Percentiles rank a stretch among this genome's conserved stretches.
These are phyloP conservation scores for Sanghuangporus weigelae DNA, from an alignment of 1,284 basidiomycete species.

Conservation along the genomic window DNA sequence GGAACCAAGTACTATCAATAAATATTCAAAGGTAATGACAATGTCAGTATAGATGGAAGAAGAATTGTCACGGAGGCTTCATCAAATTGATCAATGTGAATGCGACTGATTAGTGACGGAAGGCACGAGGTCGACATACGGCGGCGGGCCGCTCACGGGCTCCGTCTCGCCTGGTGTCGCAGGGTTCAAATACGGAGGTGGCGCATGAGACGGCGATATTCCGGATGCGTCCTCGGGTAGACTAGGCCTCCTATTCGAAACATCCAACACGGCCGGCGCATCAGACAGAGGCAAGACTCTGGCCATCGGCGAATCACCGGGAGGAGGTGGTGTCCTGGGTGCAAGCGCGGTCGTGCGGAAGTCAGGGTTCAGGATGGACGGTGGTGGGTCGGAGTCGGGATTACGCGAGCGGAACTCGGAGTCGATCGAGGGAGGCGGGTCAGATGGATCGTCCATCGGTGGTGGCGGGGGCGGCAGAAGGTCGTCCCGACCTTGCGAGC, in stretches of 20 bases:
- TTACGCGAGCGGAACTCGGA: constrained; percentile 65
- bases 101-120: constrained; percentile 9
- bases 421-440: constrained; percentile 78
- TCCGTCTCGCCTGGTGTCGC: constrained; percentile 39
- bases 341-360: constrained; percentile 9
- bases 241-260: constrained; percentile 3
- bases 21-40: not conserved
- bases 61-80: not conserved
- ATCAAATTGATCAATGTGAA: not conserved
- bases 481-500: constrained; percentile 19
- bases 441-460: constrained; percentile 79
- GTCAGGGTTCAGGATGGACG: constrained; percentile 19
- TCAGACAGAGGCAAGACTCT: constrained; percentile 6
- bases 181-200: constrained; percentile 52
- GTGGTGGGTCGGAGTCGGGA: constrained; percentile 35
- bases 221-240: constrained; percentile 16
- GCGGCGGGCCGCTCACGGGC: constrained; percentile 44
- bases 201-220: constrained; percentile 34
- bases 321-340: constrained; percentile 44
- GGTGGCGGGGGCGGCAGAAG: constrained; percentile 58
- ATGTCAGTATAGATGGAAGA: not conserved
- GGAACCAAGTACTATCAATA: not conserved
- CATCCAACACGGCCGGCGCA: constrained; percentile 10
- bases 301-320: constrained; percentile 11
- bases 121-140: constrained; percentile 38